Evolutionary conservation across 805 yeast genomes (phyloP), one percentile per base, ranked within the genome.

Genomic region (Saccharomycopsis amapae): DNA sequence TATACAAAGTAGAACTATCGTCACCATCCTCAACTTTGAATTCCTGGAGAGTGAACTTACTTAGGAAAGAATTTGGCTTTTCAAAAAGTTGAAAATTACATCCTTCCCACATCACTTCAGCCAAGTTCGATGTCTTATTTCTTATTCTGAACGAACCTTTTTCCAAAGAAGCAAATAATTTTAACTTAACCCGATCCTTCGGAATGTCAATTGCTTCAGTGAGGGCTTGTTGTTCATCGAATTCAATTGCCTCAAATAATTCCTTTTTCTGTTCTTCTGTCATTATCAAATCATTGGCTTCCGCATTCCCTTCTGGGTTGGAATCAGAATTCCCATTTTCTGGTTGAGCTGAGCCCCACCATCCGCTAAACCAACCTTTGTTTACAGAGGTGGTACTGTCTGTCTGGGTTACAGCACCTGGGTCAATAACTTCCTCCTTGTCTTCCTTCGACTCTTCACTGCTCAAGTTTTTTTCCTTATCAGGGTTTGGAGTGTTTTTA

Each of bases 211-310:
- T 64, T 1, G 81, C 66, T 24, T 77, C 78, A 1, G 70, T 56
- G 1, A 74, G 45, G 1, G 67, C 67, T 40, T 73, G 68, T 18
- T 69, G 63, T 51, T 89, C 96, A 55, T 89, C 85, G 55, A 81
- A 89, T 52, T 89, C 99, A 53, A 93, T 89, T 0, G 97, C 95
- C 50, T 86, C 95, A 58, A 87, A 89, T 18, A 93, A 68, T 49
- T 94, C 98, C 58, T 86, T 73, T 52, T 85, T 73, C 58, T 93
- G 96, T 54, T 88, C 95, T 12, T 86, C 95, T 0, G 93, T 77
- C 60, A 93, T 74, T 5, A 69, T 67, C 23, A 79, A 59, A 2
- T 69, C 65, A 6, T 66, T 13, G 5, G 10, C 3, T 5, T 64
- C 63, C 1, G 54, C 49, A 2, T 56, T 56, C 2, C 59, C 56